Evolutionary conservation across 2,329 filamentous ascomycete genomes (phyloP).

Genomic region (Colletotrichum sp.): DNA sequence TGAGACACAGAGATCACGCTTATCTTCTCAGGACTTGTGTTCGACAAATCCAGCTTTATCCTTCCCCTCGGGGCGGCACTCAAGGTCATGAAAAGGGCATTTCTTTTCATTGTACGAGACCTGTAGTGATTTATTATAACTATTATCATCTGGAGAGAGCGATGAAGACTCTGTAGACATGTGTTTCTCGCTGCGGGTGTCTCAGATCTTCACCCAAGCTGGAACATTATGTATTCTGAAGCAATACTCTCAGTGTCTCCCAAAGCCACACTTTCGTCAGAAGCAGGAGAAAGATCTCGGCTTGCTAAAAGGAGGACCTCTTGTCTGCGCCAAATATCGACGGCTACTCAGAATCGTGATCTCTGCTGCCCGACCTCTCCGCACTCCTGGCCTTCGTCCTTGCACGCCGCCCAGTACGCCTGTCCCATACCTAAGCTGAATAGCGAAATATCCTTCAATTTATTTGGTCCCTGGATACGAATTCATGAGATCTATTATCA

Average conservation of each 20-base stretch:
- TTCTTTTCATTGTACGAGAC: no score
- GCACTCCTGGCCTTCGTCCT: background rate
- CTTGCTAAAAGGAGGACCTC: background rate
- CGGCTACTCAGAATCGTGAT: background rate
- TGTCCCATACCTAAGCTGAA: background rate
- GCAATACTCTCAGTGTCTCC: background rate
- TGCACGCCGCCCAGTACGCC: background rate
- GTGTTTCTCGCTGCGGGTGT: background rate
- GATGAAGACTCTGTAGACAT: background rate
- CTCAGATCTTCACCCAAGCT: background rate
- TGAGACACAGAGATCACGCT: background rate
- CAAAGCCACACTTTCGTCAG: background rate
- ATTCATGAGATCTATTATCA: background rate
- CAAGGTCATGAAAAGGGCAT: no score
- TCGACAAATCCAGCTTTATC: no score
- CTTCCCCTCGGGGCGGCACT: no score
- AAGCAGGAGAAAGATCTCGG: background rate
- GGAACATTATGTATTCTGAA: background rate
- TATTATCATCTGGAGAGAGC: no score
- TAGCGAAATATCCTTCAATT: background rate
- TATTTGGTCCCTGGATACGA: accelerated
- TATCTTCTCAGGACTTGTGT: background rate
- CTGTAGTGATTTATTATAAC: no score
- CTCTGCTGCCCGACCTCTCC: background rate
- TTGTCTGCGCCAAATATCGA: background rate